These are phyloP conservation scores for Clausena lansium DNA, from an alignment of 345 rosid species.

Conservation along the genomic window DNA sequence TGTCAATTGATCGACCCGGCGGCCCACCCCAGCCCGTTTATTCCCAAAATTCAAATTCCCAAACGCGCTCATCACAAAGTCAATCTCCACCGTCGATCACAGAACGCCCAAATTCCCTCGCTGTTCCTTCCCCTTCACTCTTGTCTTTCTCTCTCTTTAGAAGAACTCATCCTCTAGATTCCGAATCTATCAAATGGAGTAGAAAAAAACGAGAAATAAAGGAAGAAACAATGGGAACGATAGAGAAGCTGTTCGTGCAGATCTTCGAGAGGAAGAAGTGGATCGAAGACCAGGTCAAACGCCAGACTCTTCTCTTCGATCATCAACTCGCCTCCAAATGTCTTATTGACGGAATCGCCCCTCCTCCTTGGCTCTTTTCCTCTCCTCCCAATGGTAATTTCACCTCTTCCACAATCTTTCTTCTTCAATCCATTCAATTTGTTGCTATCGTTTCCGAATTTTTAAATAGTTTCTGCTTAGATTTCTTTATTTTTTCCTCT, in stretches of 20 bases:
- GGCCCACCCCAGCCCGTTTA: background rate
- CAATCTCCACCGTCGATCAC: conserved; percentile 5
- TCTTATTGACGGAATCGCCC: conserved; percentile 58
- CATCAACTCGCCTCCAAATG: conserved; percentile 70
- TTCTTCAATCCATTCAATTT: background rate
- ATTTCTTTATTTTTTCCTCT: background rate
- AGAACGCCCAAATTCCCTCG: conserved; percentile 7
- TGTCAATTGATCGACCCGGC: too few species aligned
- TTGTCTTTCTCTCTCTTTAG: background rate
- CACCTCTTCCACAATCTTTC: background rate
- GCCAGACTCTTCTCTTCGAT: conserved; percentile 61
- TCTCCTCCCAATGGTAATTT: conserved; percentile 36
- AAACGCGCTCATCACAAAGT: background rate
- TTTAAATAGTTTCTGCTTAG: background rate
- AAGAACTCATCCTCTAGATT: conserved; percentile 19
- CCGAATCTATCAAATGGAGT: conserved; percentile 17
- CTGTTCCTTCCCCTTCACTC: conserved; percentile 9
- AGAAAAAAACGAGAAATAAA: background rate
- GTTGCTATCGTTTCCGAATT: background rate
- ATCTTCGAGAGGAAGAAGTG: conserved; percentile 67
- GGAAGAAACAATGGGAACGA: conserved; percentile 30
- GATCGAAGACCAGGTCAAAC: conserved; percentile 56
- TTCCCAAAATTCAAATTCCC: background rate
- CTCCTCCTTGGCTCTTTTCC: conserved; percentile 68
- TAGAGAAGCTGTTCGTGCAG: conserved; percentile 62